Evolutionary conservation across 1,284 basidiomycete species (phyloP).

Genomic region (Inonotus obliquus): DNA sequence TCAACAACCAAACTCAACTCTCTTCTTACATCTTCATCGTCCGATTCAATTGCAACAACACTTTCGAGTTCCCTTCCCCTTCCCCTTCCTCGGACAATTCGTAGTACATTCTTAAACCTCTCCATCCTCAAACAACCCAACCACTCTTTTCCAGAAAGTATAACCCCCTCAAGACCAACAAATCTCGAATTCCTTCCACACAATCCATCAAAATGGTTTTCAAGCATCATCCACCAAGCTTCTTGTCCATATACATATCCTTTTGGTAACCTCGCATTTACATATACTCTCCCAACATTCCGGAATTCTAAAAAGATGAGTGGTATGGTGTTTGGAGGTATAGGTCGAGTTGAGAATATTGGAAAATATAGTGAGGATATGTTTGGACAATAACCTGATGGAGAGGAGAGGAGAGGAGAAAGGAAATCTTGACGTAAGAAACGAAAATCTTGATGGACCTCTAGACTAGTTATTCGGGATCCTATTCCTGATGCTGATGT

Average conservation of each 20-base stretch:
- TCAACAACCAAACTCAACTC: neutral
- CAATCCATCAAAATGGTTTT: neutral
- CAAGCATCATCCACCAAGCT: slow-evolving; percentile 1
- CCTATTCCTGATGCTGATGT: too few species aligned
- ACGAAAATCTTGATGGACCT: neutral
- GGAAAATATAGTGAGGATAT: slow-evolving; percentile 5
- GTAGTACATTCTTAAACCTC: neutral
- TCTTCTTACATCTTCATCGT: neutral
- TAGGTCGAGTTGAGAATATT: neutral
- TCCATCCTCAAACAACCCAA: neutral
- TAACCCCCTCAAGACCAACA: neutral
- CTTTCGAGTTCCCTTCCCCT: too few species aligned
- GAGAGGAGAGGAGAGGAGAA: neutral
- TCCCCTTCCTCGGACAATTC: neutral
- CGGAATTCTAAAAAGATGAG: neutral
- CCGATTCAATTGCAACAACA: neutral
- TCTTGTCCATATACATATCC: neutral
- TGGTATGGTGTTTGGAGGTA: neutral
- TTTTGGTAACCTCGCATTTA: slow-evolving; percentile 3
- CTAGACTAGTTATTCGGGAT: neutral
- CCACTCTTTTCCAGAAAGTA: slow-evolving; percentile 5
- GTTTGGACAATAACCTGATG: slow-evolving; percentile 8
- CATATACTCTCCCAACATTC: neutral
- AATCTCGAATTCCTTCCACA: slow-evolving; percentile 5
- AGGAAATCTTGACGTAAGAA: slow-evolving; percentile 13